Percentiles rank a stretch among this genome's conserved stretches.
phyloP scores from a whole-genome alignment of 345 rosid genomes.

The Durio zibethinus region DNA sequence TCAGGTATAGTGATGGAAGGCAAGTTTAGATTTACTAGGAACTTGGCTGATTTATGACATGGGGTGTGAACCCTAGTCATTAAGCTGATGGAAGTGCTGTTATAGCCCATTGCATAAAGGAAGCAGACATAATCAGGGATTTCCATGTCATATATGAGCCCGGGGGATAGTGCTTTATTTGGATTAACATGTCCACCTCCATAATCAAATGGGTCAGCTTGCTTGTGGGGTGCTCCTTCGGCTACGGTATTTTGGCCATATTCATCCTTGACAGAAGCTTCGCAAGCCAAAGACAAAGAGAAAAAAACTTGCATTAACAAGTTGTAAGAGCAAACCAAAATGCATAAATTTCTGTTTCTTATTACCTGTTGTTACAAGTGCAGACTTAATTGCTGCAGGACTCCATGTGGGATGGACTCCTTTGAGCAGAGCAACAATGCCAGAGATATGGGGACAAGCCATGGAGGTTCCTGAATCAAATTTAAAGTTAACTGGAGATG shows the following conservation, averaged over 20 bases:
- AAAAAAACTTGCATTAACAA: not conserved
- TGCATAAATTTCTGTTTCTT: not conserved
- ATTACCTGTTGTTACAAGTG: conserved; percentile 51
- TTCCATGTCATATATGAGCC: conserved; percentile 13
- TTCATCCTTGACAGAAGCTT: conserved; percentile 17
- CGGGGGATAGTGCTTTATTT: conserved; percentile 13
- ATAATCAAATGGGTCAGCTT: conserved; percentile 20
- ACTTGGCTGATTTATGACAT: conserved; percentile 45
- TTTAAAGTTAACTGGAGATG: conserved; percentile 27
- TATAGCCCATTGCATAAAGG: conserved; percentile 45
- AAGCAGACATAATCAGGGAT: conserved; percentile 14
- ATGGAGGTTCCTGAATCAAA: conserved; percentile 60
- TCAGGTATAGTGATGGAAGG: conserved; percentile 69
- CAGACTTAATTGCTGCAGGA: conserved; percentile 55
- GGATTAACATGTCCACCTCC: conserved; percentile 22
- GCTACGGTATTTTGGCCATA: conserved; percentile 18
- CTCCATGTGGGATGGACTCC: conserved; percentile 50
- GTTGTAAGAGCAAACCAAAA: not conserved
- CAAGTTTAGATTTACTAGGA: conserved; percentile 49
- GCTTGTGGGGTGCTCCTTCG: conserved; percentile 24
- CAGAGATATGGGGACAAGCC: conserved; percentile 59
- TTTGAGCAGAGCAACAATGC: conserved; percentile 49
- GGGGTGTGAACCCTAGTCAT: conserved; percentile 32
- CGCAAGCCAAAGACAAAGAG: not conserved
- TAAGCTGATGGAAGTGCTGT: conserved; percentile 43